Evolutionary conservation across 164 flowering plant species (phyloP).

Genomic region (Berberis thunbergii): DNA sequence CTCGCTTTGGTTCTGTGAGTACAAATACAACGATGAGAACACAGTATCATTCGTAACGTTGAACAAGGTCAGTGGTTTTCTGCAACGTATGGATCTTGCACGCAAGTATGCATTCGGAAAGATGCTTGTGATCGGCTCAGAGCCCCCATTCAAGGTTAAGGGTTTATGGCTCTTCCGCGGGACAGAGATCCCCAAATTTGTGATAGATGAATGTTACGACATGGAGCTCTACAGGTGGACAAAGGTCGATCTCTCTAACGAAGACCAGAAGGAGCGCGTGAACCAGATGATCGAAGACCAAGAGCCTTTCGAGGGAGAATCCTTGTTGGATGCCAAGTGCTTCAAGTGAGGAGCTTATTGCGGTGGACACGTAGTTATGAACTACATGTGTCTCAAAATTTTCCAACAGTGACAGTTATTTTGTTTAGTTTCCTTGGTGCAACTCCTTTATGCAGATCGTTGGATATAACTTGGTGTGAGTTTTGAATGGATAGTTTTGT

Average conservation of each 20-base stretch:
- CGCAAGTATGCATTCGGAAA: slow-evolving; percentile 94
- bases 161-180: slow-evolving; percentile 99
- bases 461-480: no score
- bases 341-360: slow-evolving; percentile 45
- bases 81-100: slow-evolving; percentile 82
- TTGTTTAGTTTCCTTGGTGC: no score
- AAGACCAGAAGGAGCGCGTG: slow-evolving; percentile 61
- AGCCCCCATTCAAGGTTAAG: slow-evolving; percentile 77
- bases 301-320: slow-evolving; percentile 92
- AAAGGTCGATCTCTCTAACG: slow-evolving; percentile 11
- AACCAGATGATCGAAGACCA: slow-evolving; percentile 88
- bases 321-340: slow-evolving; percentile 87
- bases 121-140: slow-evolving; percentile 73
- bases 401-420: no score
- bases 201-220: slow-evolving; percentile 80
- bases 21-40: slow-evolving; percentile 76
- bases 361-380: no score
- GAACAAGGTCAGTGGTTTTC: slow-evolving; percentile 62
- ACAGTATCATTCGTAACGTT: slow-evolving; percentile 80
- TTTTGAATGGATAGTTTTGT: no score
- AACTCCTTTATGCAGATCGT: no score
- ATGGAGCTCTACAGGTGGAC: slow-evolving; percentile 49
- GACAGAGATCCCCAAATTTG: slow-evolving; percentile 65
- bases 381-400: no score
- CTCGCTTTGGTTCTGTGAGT: slow-evolving; percentile 63